Evolutionary conservation across 148 eudicot genomes (phyloP).

Genomic region (Heliamphora exappendiculata): DNA sequence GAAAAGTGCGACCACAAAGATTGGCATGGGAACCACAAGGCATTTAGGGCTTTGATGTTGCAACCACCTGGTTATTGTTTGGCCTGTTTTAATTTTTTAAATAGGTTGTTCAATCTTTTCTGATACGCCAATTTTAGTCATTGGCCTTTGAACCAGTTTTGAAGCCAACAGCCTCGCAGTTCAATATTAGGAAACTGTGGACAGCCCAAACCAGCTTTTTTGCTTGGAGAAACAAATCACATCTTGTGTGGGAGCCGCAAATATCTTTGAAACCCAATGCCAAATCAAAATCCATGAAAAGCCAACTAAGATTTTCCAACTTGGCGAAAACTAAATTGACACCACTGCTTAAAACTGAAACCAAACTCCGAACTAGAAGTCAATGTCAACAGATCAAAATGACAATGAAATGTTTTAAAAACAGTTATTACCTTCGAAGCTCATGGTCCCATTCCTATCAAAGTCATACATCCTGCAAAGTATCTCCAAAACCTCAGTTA

Average conservation of each 20-base stretch:
- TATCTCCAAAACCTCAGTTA: neutral
- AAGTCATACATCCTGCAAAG: constrained; percentile 80
- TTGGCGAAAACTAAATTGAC: neutral
- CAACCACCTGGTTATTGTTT: too few species aligned
- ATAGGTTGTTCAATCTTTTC: too few species aligned
- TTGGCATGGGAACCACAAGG: too few species aligned
- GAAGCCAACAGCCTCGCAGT: neutral
- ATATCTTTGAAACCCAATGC: neutral
- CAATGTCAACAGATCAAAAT: neutral
- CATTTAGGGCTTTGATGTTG: too few species aligned
- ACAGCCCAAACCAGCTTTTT: neutral
- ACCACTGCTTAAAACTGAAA: neutral
- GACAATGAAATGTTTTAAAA: neutral
- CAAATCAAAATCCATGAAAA: neutral
- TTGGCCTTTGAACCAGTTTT: too few species aligned
- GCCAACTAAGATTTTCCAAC: neutral
- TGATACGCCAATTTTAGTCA: too few species aligned
- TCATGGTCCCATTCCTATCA: constrained; percentile 83
- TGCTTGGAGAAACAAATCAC: constrained; percentile 4
- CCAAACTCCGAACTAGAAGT: neutral
- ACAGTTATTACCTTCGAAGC: constrained; percentile 57
- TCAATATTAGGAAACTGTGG: neutral
- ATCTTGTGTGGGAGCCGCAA: neutral
- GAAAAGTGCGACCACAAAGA: too few species aligned
- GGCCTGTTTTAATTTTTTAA: too few species aligned